These are phyloP conservation scores for Solanum infundibuliforme DNA, from an alignment of 257 asterid species.

Conservation along the genomic window DNA sequence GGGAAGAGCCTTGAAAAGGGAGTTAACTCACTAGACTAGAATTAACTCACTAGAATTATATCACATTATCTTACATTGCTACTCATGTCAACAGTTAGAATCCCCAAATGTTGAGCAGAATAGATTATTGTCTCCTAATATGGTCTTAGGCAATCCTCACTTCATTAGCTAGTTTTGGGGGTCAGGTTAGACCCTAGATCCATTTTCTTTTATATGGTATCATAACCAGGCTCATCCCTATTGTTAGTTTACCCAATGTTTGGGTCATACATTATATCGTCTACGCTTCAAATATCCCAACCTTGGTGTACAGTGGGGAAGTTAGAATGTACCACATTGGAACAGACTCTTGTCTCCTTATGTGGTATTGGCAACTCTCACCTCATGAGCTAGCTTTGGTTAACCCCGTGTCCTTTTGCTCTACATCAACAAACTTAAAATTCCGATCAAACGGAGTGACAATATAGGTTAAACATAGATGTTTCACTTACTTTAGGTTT, in stretches of 20 bases:
- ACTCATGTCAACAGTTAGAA: not conserved
- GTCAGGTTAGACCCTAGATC: not conserved
- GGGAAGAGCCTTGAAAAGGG: not conserved
- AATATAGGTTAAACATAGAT: not conserved
- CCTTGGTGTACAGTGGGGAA: not conserved
- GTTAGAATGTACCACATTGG: not conserved
- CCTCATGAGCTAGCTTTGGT: not conserved
- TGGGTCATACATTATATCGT: not conserved
- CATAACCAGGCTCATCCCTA: not conserved
- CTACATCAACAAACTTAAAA: not conserved
- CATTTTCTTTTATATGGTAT: not conserved
- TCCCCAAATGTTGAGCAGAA: not conserved
- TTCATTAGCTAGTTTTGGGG: not conserved
- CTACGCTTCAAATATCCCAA: not conserved
- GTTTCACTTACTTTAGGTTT: not conserved
- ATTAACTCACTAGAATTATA: not conserved
- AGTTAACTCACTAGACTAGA: not conserved
- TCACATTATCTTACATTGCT: not conserved
- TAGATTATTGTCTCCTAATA: not conserved
- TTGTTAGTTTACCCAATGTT: not conserved
- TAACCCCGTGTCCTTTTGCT: not conserved
- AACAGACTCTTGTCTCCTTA: not conserved
- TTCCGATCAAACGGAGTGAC: not conserved
- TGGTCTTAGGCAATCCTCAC: not conserved
- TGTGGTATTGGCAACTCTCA: not conserved